Evolutionary conservation across 148 eudicot species (phyloP), one percentile per base, ranked within the genome.

Genomic region (Vaccinium vitisidaea): DNA sequence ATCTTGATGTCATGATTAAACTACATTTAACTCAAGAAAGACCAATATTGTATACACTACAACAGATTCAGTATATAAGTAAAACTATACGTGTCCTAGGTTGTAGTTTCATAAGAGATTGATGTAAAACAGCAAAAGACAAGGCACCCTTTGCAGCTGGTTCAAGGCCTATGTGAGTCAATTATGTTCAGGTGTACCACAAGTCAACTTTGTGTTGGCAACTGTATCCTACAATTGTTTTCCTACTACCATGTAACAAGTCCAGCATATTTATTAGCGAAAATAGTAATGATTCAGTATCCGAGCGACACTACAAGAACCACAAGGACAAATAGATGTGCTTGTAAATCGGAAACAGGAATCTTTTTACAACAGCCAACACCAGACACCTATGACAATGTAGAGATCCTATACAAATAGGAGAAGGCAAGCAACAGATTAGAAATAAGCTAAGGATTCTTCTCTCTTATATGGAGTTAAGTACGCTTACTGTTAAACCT

Each of bases 401-500:
- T 32, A 32, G 15, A n/a, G 39, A 27, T 30, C 63, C 30, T 53
- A 13, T 13, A 48, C 21, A 43, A n/a, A 81, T 18, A 63, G 39
- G 52, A 65, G n/a, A 43, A 43, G 23, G 54, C 39, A 30, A 39
- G 48, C 69, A 25, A 11, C 59, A 55, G 21, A 25, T 12, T 83
- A 5, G 49, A 81, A 81, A 74, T 49, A 80, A 16, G 48, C 12
- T 46, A 53, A 50, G 18, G 55, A 52, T 14, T 71, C 46, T 70
- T 15, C 58, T 25, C 27, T 48, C 49, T 53, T 50, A 83, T 73
- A 76, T 49, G 36, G 61, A 78, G 30, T 83, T 11, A 56, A 48
- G 25, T 25, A 78, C 53, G 79, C 90, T 82, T 85, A 94, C 97
- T 89, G 69, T 89, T 86, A 92, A 90, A 36, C 97, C 97, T 84